Conservation (phyloP, 2,329 filamentous ascomycete genomes). For the Botryotinia narcissicola region DNA sequence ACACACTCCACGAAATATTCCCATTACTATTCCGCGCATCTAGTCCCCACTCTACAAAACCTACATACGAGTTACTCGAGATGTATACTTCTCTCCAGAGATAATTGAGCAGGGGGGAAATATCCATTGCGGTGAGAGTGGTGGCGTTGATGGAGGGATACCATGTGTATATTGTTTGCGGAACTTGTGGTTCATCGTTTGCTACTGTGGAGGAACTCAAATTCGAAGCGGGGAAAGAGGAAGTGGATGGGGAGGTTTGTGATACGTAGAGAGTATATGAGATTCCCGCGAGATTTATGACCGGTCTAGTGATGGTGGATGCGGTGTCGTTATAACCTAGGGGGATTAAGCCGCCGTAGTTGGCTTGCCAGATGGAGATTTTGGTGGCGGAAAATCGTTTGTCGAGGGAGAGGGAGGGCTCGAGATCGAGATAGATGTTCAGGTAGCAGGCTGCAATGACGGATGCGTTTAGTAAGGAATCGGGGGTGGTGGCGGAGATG, state of each 20-base stretch:
- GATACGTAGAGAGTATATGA: neutral
- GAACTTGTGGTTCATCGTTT: neutral
- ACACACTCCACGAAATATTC: slow-evolving; percentile 3
- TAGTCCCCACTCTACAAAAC: slow-evolving; percentile 8
- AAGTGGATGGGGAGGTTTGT: neutral
- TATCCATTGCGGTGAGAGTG: neutral
- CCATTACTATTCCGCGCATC: neutral
- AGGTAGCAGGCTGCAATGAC: neutral
- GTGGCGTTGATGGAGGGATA: neutral
- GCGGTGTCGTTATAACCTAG: neutral
- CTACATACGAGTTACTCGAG: neutral
- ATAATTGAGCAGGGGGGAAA: neutral
- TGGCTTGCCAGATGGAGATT: slow-evolving; percentile 10
- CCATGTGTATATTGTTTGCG: slow-evolving; percentile 14
- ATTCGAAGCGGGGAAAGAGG: too few relatives aligned
- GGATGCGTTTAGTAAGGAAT: neutral
- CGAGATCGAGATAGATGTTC: slow-evolving; percentile 6
- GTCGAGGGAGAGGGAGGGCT: neutral
- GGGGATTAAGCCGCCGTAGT: neutral
- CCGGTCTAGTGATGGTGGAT: neutral
- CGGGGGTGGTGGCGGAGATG: neutral
- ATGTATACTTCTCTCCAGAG: slow-evolving; percentile 12
- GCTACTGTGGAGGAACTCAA: neutral
- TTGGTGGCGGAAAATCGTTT: neutral
- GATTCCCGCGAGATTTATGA: neutral